phyloP scores from a whole-genome alignment of 2,329 filamentous ascomycete species.

The Alternaria gaisen region DNA sequence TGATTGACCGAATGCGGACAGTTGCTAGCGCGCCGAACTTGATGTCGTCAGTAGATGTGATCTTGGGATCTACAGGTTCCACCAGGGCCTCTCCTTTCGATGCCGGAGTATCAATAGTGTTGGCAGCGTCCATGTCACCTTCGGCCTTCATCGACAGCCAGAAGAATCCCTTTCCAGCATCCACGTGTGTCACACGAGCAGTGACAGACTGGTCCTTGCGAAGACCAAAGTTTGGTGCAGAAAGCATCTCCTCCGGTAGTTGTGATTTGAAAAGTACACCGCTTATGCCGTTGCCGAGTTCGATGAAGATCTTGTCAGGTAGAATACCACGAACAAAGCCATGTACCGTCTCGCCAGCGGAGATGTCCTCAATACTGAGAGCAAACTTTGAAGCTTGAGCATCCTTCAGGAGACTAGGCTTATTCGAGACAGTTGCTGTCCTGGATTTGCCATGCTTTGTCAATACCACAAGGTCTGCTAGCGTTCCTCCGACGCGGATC shows the following conservation, averaged over 20 bases:
- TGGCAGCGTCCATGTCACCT: conserved; percentile 51
- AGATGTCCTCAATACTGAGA: conserved; percentile 74
- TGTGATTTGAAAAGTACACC: conserved; percentile 83
- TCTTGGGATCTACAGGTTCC: conserved; percentile 71
- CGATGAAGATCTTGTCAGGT: conserved; percentile 82
- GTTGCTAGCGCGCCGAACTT: conserved; percentile 76
- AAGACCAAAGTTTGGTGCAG: conserved; percentile 79
- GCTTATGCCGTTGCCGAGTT: conserved; percentile 80
- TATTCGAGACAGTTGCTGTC: conserved; percentile 80
- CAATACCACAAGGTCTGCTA: conserved; percentile 85
- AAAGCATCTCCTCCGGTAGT: conserved; percentile 73
- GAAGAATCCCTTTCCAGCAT: conserved; percentile 75
- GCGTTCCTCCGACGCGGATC: conserved; percentile 82
- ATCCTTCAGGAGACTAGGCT: conserved; percentile 81
- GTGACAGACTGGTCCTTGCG: conserved; percentile 78
- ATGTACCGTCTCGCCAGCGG: conserved; percentile 71
- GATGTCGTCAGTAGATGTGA: conserved; percentile 75
- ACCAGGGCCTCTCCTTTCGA: conserved; percentile 53
- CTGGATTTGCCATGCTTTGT: conserved; percentile 82
- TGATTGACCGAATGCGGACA: conserved; percentile 82
- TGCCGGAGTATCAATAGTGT: conserved; percentile 31
- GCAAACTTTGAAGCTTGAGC: conserved; percentile 76
- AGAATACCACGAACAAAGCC: conserved; percentile 90
- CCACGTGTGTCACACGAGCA: conserved; percentile 75
- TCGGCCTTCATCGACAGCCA: conserved; percentile 67